Evolutionary conservation across 2,329 filamentous ascomycete species (phyloP).

Genomic region (Orbilia javanica): DNA sequence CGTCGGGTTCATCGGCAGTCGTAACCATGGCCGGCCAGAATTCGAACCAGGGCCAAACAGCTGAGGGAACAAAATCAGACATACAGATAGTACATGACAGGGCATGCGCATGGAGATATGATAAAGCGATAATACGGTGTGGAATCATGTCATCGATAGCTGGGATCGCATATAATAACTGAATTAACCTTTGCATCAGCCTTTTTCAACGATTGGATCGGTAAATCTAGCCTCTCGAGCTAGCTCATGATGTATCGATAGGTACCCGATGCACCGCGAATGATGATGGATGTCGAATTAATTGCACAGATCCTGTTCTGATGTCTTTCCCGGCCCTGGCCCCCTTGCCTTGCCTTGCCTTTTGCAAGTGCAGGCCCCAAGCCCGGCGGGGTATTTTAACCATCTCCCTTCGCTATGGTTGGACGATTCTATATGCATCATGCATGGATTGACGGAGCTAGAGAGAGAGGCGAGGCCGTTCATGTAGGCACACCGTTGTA

Average conservation of each 20-base stretch:
- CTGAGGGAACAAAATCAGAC: background rate
- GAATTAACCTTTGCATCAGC: background rate
- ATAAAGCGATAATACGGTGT: constrained; percentile 18
- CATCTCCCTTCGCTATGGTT: background rate
- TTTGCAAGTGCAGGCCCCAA: too few relatives aligned
- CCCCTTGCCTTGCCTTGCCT: constrained; percentile 35
- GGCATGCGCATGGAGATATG: constrained; percentile 4
- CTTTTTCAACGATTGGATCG: constrained; percentile 48
- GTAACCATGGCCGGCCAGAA: background rate
- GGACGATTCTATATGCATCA: background rate
- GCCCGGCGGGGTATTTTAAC: constrained; percentile 40
- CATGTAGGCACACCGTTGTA: constrained; percentile 44
- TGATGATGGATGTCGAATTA: background rate
- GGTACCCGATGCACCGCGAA: too few relatives aligned
- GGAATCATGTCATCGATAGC: constrained; percentile 12
- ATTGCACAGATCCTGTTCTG: too few relatives aligned
- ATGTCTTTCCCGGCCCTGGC: background rate
- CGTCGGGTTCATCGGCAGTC: background rate
- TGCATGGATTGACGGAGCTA: constrained; percentile 35
- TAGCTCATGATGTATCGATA: background rate
- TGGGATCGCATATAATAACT: constrained; percentile 20
- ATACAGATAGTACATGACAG: background rate
- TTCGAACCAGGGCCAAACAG: background rate
- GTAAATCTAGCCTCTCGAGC: constrained; percentile 49
- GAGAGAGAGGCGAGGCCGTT: constrained; percentile 45